Conservation (phyloP, 2,329 filamentous ascomycete species). For the Curvularia spicifera region DNA sequence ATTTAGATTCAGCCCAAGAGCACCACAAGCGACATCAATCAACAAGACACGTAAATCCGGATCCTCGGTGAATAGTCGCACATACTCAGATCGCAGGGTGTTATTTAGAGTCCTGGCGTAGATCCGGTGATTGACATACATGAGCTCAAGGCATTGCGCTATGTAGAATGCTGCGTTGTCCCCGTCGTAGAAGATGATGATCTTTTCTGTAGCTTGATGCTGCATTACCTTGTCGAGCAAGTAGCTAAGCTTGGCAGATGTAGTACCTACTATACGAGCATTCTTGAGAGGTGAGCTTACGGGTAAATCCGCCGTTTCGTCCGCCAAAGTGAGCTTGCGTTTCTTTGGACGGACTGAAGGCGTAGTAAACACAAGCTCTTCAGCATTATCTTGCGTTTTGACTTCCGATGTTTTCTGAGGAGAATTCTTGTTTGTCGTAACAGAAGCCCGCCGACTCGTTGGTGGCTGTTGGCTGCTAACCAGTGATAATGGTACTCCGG, state of each 20-base stretch:
- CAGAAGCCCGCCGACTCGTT: slow-evolving; percentile 36
- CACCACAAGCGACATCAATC: slow-evolving; percentile 90
- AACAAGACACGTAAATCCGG: slow-evolving; percentile 76
- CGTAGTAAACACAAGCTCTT: neutral
- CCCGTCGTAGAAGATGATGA: slow-evolving; percentile 90
- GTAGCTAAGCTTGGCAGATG: slow-evolving; percentile 87
- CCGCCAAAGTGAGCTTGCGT: slow-evolving; percentile 41
- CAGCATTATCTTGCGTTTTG: neutral
- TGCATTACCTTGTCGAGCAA: slow-evolving; percentile 74
- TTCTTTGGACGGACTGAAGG: slow-evolving; percentile 36
- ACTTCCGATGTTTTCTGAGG: slow-evolving; percentile 25
- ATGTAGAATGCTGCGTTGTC: slow-evolving; percentile 88
- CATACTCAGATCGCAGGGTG: slow-evolving; percentile 72
- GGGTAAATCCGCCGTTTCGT: slow-evolving; percentile 40
- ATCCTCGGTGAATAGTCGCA: slow-evolving; percentile 77
- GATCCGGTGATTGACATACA: slow-evolving; percentile 67
- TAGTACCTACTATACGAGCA: slow-evolving; percentile 75
- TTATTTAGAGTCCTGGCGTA: slow-evolving; percentile 70
- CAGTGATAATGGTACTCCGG: slow-evolving; percentile 51
- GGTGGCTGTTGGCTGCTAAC: slow-evolving; percentile 47
- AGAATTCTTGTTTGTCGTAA: slow-evolving; percentile 28
- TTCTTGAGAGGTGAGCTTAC: slow-evolving; percentile 62
- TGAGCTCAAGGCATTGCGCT: slow-evolving; percentile 78
- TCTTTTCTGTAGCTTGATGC: slow-evolving; percentile 77
- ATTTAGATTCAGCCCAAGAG: slow-evolving; percentile 84